Base-by-base conservation (phyloP, 345 rosid species). In the Pistacia integerrima region DNA sequence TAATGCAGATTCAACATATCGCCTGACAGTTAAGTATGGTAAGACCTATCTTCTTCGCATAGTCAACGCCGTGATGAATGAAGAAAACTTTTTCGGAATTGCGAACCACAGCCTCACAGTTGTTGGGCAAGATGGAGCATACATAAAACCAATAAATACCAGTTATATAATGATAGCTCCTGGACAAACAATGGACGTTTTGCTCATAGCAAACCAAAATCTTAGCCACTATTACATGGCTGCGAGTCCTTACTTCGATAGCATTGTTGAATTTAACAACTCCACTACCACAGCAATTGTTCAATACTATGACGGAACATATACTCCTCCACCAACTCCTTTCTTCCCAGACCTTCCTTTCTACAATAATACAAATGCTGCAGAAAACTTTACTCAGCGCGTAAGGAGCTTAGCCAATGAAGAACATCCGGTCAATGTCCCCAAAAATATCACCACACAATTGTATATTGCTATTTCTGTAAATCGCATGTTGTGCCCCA, bases 141-240 rank as follows among this genome's bases (percentile, higher is more conserved):
- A 85, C 49, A 48, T 76, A 0, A 85, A 85, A 66, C 81, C 86
- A 46, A 44, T 78, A 3, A 52, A 30, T 16, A 59, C 14, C 3
- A 4, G 72, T 2, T 82, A 65, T 67, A 8, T 85, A 4, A 9
- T 71, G 59, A 76, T 76, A 18, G 48, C 79, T 68, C 84, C 88
- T 0, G 86, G 88, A 52, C 82, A 81, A 61, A 85, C 88, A 12
- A n/a, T 78, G 28, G 88, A 85, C 52, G 78, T 82, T 12, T 70
- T 85, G 41, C 5, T 85, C 35, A 74, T 69, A 0, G 64, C 84
- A n/a, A 70, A 83, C 75, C 75, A 78, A 65, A 11, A 77, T 2
- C 75, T 77, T 0, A 66, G 77, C 22, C 74, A 59, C 3, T 83
- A 83, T 60, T 86, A 84, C 89, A 83, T 83, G 80, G 75, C 75